Evolutionary conservation across 345 rosid species (phyloP).

Genomic region (Populus deltoides): DNA sequence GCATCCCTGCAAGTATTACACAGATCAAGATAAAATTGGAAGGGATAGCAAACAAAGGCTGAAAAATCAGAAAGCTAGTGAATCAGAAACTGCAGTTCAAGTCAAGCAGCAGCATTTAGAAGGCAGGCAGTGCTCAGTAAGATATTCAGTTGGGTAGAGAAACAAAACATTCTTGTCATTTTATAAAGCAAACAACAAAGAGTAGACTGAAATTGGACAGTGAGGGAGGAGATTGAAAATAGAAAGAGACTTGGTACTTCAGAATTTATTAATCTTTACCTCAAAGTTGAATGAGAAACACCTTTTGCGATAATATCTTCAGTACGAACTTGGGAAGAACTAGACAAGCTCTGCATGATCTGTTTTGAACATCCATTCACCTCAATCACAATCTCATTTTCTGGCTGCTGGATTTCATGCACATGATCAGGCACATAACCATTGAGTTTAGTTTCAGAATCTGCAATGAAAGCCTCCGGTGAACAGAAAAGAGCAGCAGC

Average conservation of each 20-base stretch:
- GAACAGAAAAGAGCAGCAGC: constrained; percentile 86
- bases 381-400: constrained; percentile 25
- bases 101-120: background rate
- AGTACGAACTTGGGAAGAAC: constrained; percentile 39
- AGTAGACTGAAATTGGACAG: background rate
- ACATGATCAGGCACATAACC: constrained; percentile 44
- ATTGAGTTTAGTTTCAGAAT: constrained; percentile 53
- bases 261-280: constrained; percentile 46
- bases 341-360: constrained; percentile 31
- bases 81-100: background rate
- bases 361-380: constrained; percentile 37
- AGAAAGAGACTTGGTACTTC: background rate
- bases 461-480: constrained; percentile 49
- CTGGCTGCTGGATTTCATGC: constrained; percentile 40
- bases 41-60: constrained; percentile 1
- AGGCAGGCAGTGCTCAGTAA: background rate
- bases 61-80: background rate
- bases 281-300: constrained; percentile 44
- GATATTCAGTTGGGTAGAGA: background rate
- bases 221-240: background rate
- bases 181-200: background rate
- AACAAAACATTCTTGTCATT: background rate
- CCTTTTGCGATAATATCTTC: constrained; percentile 32
- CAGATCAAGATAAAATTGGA: constrained; percentile 10
- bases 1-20: constrained; percentile 55